Percentiles rank a stretch among this genome's conserved stretches.
Evolutionary conservation across 345 rosid genomes (phyloP).

Genomic region (Heritiera fomes): DNA sequence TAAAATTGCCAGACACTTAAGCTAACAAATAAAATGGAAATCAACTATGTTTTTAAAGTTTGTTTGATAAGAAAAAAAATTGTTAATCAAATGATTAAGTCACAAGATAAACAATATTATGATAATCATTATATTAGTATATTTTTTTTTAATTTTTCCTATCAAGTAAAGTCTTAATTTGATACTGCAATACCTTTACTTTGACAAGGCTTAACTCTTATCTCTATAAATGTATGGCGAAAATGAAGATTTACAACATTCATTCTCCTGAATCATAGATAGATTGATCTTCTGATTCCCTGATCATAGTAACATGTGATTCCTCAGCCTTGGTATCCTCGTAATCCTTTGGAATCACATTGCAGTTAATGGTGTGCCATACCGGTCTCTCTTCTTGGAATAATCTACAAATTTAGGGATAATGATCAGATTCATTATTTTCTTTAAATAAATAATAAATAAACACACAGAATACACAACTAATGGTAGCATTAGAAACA

Average conservation of each 20-base stretch:
- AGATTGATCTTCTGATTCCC: constrained; percentile 36
- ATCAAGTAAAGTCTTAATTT: not conserved
- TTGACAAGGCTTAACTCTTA: not conserved
- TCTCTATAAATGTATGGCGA: not conserved
- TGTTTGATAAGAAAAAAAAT: too few relatives aligned
- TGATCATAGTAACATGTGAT: constrained; percentile 45
- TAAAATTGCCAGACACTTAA: too few relatives aligned
- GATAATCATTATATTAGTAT: too few relatives aligned
- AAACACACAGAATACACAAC: not conserved
- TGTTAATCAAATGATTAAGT: too few relatives aligned
- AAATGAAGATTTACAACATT: not conserved
- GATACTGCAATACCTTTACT: not conserved
- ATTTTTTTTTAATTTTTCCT: too few relatives aligned
- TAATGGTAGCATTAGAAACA: not conserved
- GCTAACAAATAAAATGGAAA: not conserved
- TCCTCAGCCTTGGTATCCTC: constrained; percentile 39
- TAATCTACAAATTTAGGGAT: constrained; percentile 43
- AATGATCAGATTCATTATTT: not conserved
- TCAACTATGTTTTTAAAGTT: not conserved
- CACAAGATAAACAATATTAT: too few relatives aligned
- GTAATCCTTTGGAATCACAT: constrained; percentile 54
- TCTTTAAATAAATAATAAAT: not conserved
- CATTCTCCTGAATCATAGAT: constrained; percentile 32
- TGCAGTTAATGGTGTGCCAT: constrained; percentile 86
- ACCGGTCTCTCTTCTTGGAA: constrained; percentile 89